Base-by-base conservation (phyloP, 1,284 basidiomycete species). In the Apiotrichum mycotoxinovorans region DNA sequence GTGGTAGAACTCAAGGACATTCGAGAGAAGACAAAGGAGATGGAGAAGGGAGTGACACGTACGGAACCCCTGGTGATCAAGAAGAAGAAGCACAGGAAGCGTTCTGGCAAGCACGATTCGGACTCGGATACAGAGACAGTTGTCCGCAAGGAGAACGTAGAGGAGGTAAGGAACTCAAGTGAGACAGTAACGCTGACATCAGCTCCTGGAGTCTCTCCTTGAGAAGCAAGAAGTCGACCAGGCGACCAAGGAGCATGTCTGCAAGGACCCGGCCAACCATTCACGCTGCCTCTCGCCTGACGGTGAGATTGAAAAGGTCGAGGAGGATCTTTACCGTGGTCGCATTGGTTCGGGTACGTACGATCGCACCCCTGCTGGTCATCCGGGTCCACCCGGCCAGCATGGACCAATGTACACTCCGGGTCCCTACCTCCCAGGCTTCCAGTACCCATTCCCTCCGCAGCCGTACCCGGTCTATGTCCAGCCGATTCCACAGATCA, bases 1-100 rank as follows among this genome's bases (percentile, higher is more conserved):
- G 72, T 78, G 7, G 70, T 74, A 18, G 73, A 75, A 54, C 59
- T 78, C 38, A 68, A 66, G 42, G 69, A 70, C 49, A 56, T 71
- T 41, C 27, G 22, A 18, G 44, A 40, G 30, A 40, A 22, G 20
- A 25, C 27, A 1, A 33, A 46, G 37, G 43, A 50, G 23, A 51
- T 49, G 8, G 20, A 54, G 34, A 42, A 43, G 30, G 41, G 37
- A 10, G 41, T 34, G 1, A 27, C 52, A 1, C 27, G 20, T 18
- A 61, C 60, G 7, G 33, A 48, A 30, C 56, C 60, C 18, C 56
- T 61, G 5, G 38, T 50, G 2, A 61, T 61, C 7, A 42, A 53
- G 43, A 60, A 60, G 51, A 57, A 51, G 52, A 41, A 34, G 43
- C 20, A 27, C 14, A 44, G 41, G 33, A 46, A 46, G 30, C 45